Evolutionary conservation across 371 early-diverging fungal species (phyloP), one percentile per base, ranked within the genome.

Genomic region (Mortierella sp.): DNA sequence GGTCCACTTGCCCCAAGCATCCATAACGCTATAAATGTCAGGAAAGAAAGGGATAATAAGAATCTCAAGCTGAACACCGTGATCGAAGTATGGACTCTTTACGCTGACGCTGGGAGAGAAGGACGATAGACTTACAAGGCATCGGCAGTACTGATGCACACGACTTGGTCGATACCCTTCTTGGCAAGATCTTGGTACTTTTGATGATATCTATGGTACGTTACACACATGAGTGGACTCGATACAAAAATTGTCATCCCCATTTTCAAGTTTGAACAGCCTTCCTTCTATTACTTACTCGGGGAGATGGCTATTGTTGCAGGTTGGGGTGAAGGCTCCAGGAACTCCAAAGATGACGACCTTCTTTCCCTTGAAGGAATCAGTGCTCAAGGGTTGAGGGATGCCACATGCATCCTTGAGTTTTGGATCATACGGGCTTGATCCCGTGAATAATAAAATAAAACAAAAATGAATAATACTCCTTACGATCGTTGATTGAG

Each of bases 271-370:
- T 19, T 13, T 11, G 13, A 38, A 38, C 8, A 59, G 38, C 3
- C n/a, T 9, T 47, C 0, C 32, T 43, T 9, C 36, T 28, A 47
- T 8, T 7, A 24, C 71, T 69, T 70, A 92, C 70, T 87, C 92
- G 8, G 96, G 96, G 57, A 94, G 86, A 69, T 96, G 95, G 64
- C 84, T 69, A 74, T 91, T 91, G 28, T 92, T 90, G 85, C 96
- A 95, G n/a, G 93, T 90, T 7, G 95, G 94, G 6, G 94, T 93
- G 76, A 93, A 94, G 28, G 94, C 93, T 62, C 88, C 94, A 11
- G 95, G 95, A n/a, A 95, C 92, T 24, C 90, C 91, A 83, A 95
- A 92, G 77, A 95, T 87, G 36, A 95, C 89, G 7, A 91, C 94
- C 83, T 89, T 92, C 87, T 93, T 94, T 74, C 88, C 90, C 84